These are phyloP conservation scores for Sugiyamaella qingdaonensis DNA, from an alignment of 805 yeast species.

Conservation along the genomic window DNA sequence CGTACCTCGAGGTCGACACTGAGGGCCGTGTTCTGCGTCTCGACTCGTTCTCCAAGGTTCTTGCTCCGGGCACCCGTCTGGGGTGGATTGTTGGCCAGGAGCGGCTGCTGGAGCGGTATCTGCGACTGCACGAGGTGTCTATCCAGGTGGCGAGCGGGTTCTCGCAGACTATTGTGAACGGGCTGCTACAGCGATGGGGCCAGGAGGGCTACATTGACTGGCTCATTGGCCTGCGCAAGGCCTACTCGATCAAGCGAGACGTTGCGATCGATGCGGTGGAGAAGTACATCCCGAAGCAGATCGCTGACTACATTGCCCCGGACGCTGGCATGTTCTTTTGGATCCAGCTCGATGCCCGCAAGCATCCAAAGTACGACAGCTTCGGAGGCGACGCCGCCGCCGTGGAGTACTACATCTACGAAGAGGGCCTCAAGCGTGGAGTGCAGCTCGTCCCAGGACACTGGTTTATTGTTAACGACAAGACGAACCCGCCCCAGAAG, in stretches of 20 bases:
- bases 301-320: conserved; percentile 37
- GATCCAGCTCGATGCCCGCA: conserved; percentile 48
- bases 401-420: conserved; percentile 34
- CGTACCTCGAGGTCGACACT: conserved; percentile 68
- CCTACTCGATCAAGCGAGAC: conserved; percentile 85
- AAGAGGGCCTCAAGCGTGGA: conserved; percentile 31
- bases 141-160: conserved; percentile 81
- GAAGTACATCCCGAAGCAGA: conserved; percentile 49
- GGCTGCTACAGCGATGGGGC: conserved; percentile 81
- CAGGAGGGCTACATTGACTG: conserved; percentile 84
- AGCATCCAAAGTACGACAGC: conserved; percentile 43
- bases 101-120: conserved; percentile 55
- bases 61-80: conserved; percentile 86
- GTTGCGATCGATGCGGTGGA: conserved; percentile 72
- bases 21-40: conserved; percentile 89
- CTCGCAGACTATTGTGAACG: conserved; percentile 65
- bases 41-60: conserved; percentile 85
- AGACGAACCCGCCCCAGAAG: conserved; percentile 33
- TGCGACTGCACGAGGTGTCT: conserved; percentile 74
- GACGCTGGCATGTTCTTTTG: conserved; percentile 54
- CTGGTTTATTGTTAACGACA: conserved; percentile 35
- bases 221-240: conserved; percentile 68
- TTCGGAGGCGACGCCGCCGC: conserved; percentile 24
- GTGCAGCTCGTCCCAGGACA: conserved; percentile 39
- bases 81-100: conserved; percentile 86